These are phyloP conservation scores for Mortierella sp. DNA, from an alignment of 371 early-diverging fungal genomes.

Conservation along the genomic window DNA sequence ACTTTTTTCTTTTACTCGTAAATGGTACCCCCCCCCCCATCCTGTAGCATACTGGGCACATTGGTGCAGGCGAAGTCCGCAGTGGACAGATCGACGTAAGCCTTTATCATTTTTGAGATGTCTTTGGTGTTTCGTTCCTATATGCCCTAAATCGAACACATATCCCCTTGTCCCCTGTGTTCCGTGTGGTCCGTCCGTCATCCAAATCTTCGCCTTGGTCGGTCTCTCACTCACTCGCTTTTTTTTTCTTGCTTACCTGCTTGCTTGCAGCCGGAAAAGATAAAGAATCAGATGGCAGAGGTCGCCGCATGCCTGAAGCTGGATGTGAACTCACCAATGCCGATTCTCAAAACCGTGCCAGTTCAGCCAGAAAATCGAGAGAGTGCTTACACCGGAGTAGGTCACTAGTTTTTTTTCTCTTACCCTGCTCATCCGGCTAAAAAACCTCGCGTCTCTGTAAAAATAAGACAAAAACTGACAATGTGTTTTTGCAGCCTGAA, in stretches of 20 bases:
- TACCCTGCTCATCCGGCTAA: neutral
- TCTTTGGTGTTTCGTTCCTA: too few species aligned
- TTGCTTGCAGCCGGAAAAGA: slow-evolving; percentile 38
- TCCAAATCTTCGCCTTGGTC: too few species aligned
- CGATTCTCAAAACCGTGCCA: slow-evolving; percentile 48
- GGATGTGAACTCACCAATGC: slow-evolving; percentile 45
- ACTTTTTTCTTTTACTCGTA: slow-evolving; percentile 10
- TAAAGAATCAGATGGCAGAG: slow-evolving; percentile 54
- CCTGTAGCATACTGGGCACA: slow-evolving; percentile 54
- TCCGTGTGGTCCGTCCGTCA: too few species aligned
- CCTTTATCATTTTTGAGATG: too few species aligned
- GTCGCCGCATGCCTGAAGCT: slow-evolving; percentile 49
- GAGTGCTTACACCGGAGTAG: slow-evolving; percentile 22
- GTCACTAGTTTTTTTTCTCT: neutral
- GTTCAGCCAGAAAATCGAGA: slow-evolving; percentile 40
- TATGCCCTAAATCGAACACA: slow-evolving; percentile 9
- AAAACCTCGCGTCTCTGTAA: too few species aligned
- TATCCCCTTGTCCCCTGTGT: too few species aligned
- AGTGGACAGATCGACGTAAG: slow-evolving; percentile 55
- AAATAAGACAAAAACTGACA: too few species aligned
- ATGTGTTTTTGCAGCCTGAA: slow-evolving; percentile 16
- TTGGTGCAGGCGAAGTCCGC: slow-evolving; percentile 56
- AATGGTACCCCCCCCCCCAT: too few species aligned
- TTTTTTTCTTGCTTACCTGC: neutral
- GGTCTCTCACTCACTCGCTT: neutral